phyloP scores from a whole-genome alignment of 2,329 filamentous ascomycete species.

The Talaromyces funiculosus region DNA sequence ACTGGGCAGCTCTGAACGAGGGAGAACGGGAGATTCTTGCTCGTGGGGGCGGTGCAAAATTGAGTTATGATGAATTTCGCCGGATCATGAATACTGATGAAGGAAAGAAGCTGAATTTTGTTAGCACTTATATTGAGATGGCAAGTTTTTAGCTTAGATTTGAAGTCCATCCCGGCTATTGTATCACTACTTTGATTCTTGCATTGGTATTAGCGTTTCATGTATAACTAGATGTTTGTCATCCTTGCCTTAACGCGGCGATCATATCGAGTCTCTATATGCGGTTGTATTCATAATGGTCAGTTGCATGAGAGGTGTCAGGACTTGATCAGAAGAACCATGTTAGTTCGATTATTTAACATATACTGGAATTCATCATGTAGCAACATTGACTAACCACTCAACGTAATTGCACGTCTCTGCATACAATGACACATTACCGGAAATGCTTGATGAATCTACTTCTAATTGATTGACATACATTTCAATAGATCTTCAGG shows the following conservation, averaged over 20 bases:
- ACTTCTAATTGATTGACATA: not conserved
- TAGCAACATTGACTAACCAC: no score
- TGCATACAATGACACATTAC: no score
- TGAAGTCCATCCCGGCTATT: not conserved
- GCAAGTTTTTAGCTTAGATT: slow-evolving; percentile 46
- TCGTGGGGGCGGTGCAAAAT: slow-evolving; percentile 65
- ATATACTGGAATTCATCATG: no score
- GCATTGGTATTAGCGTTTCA: not conserved
- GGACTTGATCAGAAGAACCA: not conserved
- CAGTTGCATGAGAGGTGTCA: not conserved
- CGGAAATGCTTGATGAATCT: no score
- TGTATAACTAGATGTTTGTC: not conserved
- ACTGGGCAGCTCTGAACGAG: slow-evolving; percentile 50
- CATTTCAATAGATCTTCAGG: not conserved
- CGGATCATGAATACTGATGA: slow-evolving; percentile 64
- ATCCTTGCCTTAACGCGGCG: not conserved
- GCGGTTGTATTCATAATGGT: not conserved
- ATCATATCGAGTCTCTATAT: not conserved
- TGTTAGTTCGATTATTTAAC: no score
- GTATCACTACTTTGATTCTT: not conserved
- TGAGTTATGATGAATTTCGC: slow-evolving; percentile 77
- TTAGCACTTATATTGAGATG: slow-evolving; percentile 86
- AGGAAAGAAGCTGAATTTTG: slow-evolving; percentile 66
- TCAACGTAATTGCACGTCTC: no score
- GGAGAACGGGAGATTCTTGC: slow-evolving; percentile 66